Percentiles rank a stretch among this genome's conserved stretches.
Conservation (phyloP, 176 grass and related monocot species). For the Oryza punctata region DNA sequence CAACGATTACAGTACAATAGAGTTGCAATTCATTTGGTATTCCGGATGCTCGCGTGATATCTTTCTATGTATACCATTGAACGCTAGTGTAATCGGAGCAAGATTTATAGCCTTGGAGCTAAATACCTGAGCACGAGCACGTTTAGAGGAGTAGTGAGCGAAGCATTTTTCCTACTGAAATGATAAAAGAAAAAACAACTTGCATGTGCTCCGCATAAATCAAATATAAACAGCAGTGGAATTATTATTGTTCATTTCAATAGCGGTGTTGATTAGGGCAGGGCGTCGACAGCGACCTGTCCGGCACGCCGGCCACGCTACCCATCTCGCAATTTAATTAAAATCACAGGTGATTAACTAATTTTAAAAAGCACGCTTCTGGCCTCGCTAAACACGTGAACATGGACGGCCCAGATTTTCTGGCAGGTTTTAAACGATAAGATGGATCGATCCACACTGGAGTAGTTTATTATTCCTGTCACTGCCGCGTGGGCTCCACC, state of each 20-base stretch:
- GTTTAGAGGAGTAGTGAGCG: no score
- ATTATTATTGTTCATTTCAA: not conserved
- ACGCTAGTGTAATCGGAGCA: no score
- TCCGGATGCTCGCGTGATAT: no score
- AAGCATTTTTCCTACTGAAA: not conserved
- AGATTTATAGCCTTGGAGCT: no score
- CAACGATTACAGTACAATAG: no score
- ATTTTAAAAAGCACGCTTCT: not conserved
- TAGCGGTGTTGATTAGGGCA: not conserved
- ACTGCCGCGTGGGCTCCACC: not conserved
- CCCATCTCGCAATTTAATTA: not conserved
- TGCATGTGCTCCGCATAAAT: not conserved
- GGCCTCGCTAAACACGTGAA: constrained; percentile 44
- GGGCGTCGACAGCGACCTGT: not conserved
- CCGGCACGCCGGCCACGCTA: not conserved
- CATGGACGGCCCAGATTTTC: constrained; percentile 32
- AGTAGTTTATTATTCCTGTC: not conserved
- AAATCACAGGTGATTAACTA: not conserved
- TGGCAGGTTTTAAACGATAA: constrained; percentile 52
- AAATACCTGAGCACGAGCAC: no score
- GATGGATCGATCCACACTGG: not conserved
- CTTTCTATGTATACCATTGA: no score
- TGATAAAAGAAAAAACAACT: not conserved
- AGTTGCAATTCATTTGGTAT: no score
- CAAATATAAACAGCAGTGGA: not conserved